Base-by-base conservation (phyloP, 75 land plant genomes). In the Picea glauca region DNA sequence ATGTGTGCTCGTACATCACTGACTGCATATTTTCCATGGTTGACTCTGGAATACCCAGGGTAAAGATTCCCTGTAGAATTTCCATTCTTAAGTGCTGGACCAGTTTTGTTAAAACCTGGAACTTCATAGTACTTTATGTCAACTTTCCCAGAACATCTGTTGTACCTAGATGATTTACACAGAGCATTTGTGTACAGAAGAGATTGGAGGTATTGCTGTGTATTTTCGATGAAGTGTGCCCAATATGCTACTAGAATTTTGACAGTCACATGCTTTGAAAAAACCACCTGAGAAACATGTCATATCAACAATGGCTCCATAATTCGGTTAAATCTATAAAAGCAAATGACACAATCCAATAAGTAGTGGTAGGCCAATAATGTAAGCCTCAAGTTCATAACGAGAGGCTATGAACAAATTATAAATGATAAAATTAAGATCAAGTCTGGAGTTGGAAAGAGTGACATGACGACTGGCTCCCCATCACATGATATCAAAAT, bases 11-110 rank as follows among this genome's bases (percentile, higher is more conserved):
- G 64, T 13, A 84, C 85, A 64, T 90, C 88, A 75, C 95, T 94
- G 1, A 94, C 95, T 58, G 90, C 95, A 83, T 90, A 92, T 62
- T 94, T 94, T 20, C 91, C 97, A 77, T 94, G 95, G 82, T 94
- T 92, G 12, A 94, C 97, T 57, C 97, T 77, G 12, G 90, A 81
- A 63, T 66, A 94, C 12, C 86, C 91, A 5, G 97, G 97, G 76
- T 89, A 94, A 3, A 80, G 58, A 77, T 90, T 89, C 50, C 86
- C 88, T 2, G 93, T 93, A 50, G 59, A 65, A 0, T 63, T 80
- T 23, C 90, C 86, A 13, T 88, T 84, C 46, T 43, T 21, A 12
- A 79, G 46, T n/a, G 97, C 97, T 40, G 95, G 82, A 35, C 98
- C 98, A 61, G 98, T 94, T 64, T 70, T 74, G 57, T 93, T 87